Evolutionary conservation across 2,329 filamentous ascomycete species (phyloP), one percentile per base, ranked within the genome.

Genomic region (Ceratocystiopsis sp.): DNA sequence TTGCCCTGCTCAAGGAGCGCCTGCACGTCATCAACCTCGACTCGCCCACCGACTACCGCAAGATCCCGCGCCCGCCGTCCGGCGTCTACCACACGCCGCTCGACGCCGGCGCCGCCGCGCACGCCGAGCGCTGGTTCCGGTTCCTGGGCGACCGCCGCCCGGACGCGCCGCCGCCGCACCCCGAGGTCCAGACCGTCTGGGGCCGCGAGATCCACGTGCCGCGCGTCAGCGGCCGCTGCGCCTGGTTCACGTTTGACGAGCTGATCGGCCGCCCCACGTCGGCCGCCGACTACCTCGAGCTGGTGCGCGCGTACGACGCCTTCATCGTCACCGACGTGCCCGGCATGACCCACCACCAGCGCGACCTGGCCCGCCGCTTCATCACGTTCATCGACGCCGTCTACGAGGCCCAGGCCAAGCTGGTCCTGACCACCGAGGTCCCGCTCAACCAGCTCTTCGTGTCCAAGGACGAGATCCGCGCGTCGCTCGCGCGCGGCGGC

Each of bases 351-450:
- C 74, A 85, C 50, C 75, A 76, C 43, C 77, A 86, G 55, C 76
- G 91, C 17, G 91, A 98, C 62, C 70, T 94, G 35, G 91, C 91
- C 0, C 69, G 91, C 13, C 73, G 91, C 6, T 95, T 98, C 61
- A 98, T 98, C 58, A 98, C 89, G 0, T 95, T 98, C 53, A 84
- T 98, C 50, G 91, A 98, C 58, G 89, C 91, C 7, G 80, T 95
- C 5, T 98, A 98, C 57, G 91, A 98, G 61, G 69, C 71, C 25
- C 74, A 89, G 60, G 87, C 86, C n/a, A 96, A 95, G 63, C 73
- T 98, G 9, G 89, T 96, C 15, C 73, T 98, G 44, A 98, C 91
- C 0, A 87, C 84, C 3, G 85, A 79, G 36, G 84, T 87, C 40
- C 85, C 89, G 0, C 67, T 98, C 2, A 75, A 76, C 9, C 79